Base-by-base conservation (phyloP, 305 asterid genomes). In the Lippia alba region DNA sequence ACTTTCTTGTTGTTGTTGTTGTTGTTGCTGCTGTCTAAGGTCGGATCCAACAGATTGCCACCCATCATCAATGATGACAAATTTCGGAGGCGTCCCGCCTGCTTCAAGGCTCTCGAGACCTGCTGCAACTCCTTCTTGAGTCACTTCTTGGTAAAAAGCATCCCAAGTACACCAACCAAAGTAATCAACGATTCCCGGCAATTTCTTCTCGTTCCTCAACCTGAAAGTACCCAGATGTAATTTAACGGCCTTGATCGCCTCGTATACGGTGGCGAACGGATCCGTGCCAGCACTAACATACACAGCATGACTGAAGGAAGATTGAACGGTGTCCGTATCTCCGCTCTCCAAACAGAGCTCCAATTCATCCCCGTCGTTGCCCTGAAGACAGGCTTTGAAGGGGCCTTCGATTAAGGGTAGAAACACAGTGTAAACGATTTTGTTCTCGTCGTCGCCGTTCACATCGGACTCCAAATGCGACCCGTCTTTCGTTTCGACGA, bases 91-190 rank as follows among this genome's bases (percentile, higher is more conserved):
- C 0, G 92, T 79, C 9, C 89, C 89, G 0, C 96, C 96, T 0
- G 89, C 76, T 0, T 83, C 56, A 14, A 93, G 92, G 59, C 92
- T 89, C 58, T 85, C 53, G 2, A 93, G 89, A 18, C 98, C 97
- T 1, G 89, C 86, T 40, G 84, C 98, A 0, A 93, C 96, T 0
- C 96, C 97, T 12, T 89, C 94, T 57, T 87, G 94, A 34, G 90
- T 85, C 46, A 93, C 98, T 56, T 93, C 96, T 62, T 87, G 91
- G 61, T 93, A 91, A 72, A 89, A 93, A n/a, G 97, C 98, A 72
- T 93, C 98, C 98, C 98, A 93, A 0, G 96, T 91, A 78, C 98
- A 93, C 98, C 98, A 93, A 3, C 98, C 98, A 46, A 93, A 93
- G 71, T 77, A 91, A 53, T 91, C 96, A 9, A 87, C 85, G 15